These are phyloP conservation scores for Conticribra guillardii DNA, from an alignment of 108 stramenopile genomes.

Conservation along the genomic window DNA sequence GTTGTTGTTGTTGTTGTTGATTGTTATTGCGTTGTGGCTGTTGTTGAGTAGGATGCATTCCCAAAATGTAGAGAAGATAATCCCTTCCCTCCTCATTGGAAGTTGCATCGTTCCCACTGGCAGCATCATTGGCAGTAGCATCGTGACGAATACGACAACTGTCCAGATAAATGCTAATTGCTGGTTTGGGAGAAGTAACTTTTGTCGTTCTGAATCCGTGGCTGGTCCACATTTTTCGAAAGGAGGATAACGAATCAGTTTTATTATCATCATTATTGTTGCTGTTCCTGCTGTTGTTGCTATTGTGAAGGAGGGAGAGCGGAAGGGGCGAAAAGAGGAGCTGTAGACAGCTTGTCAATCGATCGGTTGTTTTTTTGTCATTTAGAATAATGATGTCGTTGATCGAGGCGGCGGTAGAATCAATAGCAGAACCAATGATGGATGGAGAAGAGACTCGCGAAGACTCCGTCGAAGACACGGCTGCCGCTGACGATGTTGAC, in stretches of 20 bases:
- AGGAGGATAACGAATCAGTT: too few relatives aligned
- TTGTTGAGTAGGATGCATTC: constrained; percentile 55
- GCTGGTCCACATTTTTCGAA: constrained; percentile 13
- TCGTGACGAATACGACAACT: constrained; percentile 42
- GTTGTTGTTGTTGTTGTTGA: too few relatives aligned
- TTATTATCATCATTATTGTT: too few relatives aligned
- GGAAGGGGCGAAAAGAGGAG: constrained; percentile 10
- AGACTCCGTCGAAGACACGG: neutral
- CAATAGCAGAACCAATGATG: too few relatives aligned
- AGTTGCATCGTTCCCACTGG: neutral
- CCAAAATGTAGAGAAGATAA: constrained; percentile 52
- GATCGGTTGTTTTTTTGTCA: too few relatives aligned
- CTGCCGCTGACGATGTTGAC: neutral
- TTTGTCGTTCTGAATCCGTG: constrained; percentile 62
- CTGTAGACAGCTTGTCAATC: neutral
- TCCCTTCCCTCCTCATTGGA: constrained; percentile 37
- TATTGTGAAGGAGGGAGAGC: neutral
- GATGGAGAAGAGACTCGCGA: neutral
- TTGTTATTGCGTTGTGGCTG: too few relatives aligned
- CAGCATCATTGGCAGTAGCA: neutral
- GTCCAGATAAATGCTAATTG: constrained; percentile 57
- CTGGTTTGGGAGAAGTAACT: constrained; percentile 55
- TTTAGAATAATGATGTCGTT: too few relatives aligned
- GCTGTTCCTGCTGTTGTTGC: neutral
- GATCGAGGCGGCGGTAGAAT: too few relatives aligned